Evolutionary conservation across 2,329 filamentous ascomycete species (phyloP).

Genomic region (Hortaea werneckii): DNA sequence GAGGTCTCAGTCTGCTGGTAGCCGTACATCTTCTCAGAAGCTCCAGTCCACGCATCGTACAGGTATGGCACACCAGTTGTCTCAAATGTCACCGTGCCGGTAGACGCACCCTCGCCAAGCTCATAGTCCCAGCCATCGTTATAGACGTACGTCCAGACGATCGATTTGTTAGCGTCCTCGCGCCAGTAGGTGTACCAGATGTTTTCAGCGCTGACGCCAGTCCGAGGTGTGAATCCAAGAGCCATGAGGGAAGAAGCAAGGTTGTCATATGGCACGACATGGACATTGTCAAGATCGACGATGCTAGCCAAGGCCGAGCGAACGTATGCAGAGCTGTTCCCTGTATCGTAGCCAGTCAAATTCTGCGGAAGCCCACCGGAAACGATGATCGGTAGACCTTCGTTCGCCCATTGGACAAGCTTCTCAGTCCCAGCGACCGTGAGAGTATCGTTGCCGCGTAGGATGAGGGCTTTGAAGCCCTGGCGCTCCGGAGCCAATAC

Average conservation of each 20-base stretch:
- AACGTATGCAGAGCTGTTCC: conserved; percentile 8
- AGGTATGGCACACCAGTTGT: conserved; percentile 26
- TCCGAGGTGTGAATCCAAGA: conserved; percentile 26
- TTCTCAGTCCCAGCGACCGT: conserved; percentile 26
- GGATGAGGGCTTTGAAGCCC: conserved; percentile 35
- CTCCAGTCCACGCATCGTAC: conserved; percentile 36
- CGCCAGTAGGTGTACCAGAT: conserved; percentile 32
- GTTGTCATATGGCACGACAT: conserved; percentile 22
- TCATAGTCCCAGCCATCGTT: conserved; percentile 25
- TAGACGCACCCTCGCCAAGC: conserved; percentile 9
- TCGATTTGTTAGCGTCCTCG: conserved; percentile 13
- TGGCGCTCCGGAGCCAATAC: conserved; percentile 31
- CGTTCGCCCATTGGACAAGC: conserved; percentile 27
- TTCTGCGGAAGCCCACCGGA: conserved; percentile 22
- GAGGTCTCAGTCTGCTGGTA: conserved; percentile 22
- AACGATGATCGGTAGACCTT: conserved; percentile 37
- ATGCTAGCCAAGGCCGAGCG: conserved; percentile 15
- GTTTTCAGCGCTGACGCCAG: conserved; percentile 13
- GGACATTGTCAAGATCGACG: conserved; percentile 25
- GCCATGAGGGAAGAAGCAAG: conserved; percentile 23
- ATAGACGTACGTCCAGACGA: conserved; percentile 33
- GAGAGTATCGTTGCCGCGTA: conserved; percentile 29
- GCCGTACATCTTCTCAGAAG: conserved; percentile 20
- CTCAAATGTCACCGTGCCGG: conserved; percentile 21
- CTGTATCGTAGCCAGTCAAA: conserved; percentile 7